Evolutionary conservation across 495 filamentous ascomycete species (phyloP).

Genomic region (Podospora anserina): DNA sequence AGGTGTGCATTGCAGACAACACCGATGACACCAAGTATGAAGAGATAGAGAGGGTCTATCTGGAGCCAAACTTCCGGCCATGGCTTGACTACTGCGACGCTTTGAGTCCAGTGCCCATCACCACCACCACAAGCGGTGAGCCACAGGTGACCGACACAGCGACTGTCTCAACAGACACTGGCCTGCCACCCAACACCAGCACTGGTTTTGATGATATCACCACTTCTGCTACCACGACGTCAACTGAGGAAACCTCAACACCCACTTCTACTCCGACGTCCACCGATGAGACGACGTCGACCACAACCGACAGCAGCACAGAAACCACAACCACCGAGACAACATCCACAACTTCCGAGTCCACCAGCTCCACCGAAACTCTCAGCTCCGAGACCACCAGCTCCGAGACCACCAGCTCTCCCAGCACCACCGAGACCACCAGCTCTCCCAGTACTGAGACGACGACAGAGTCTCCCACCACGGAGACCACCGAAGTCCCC

Average conservation of each 20-base stretch:
- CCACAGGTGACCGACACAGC: slow-evolving; percentile 25
- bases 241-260: slow-evolving; percentile 4
- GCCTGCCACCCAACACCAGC: slow-evolving; percentile 26
- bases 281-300: slow-evolving; percentile 4
- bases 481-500: slow-evolving; percentile 1
- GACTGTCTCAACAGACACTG: slow-evolving; percentile 22
- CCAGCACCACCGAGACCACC: background rate
- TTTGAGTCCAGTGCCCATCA: slow-evolving; percentile 1
- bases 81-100: slow-evolving; percentile 36
- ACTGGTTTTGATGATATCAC: slow-evolving; percentile 25
- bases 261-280: background rate
- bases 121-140: slow-evolving; percentile 6
- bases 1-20: slow-evolving; percentile 33
- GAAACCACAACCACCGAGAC: background rate
- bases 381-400: background rate
- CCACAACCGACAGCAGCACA: background rate
- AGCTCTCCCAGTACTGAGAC: slow-evolving; percentile 2
- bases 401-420: background rate
- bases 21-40: slow-evolving; percentile 19
- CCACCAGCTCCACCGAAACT: background rate
- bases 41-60: slow-evolving; percentile 23
- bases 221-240: slow-evolving; percentile 21
- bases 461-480: background rate
- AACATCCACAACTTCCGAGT: background rate
- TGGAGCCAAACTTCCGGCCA: slow-evolving; percentile 25